Evolutionary conservation across 352 stramenopile species (phyloP), one percentile per base, ranked within the genome.

Genomic region (Globisporangium recalcitrans): DNA sequence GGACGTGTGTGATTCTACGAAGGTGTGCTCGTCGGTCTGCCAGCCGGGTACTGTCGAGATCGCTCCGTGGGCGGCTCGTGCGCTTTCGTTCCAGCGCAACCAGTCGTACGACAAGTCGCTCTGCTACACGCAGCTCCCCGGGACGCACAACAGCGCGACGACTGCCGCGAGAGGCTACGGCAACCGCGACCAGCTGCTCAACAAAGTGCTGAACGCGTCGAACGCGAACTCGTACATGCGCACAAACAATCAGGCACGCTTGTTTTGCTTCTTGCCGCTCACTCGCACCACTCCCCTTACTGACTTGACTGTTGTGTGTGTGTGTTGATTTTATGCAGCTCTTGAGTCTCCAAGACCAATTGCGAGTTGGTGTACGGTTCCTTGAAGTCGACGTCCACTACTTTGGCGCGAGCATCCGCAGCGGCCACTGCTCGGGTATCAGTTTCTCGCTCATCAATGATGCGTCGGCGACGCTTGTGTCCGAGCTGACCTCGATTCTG

Each of bases 361-460:
- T 95, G 47, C 77, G 85, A 46, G 70, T 95, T 29, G 87, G 86
- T 6, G 83, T 77, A 13, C 75, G 87, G 4, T 87, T 92, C 32
- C 70, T 95, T 49, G 87, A 95, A 68, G 58, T 93, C 16, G 87
- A 95, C 46, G 75, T 88, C 40, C 87, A 95, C 71, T 95, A 85
- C 69, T 91, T 91, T 48, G 71, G 72, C 58, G 71, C 70, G 0
- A 68, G 75, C 49, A 63, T 93, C n/a, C 78, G 67, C n/a, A 89
- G 82, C 31, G 85, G 74, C 14, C 87, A 95, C 68, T 95, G 87
- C 70, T 85, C 79, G 11, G 57, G 69, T 0, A 73, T 88, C 51
- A 74, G 68, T 34, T 84, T 85, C 11, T 72, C 80, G n/a, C 65
- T 92, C 19, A 24, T 93, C 46, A 72, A 88, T 31, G 73, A 88